These are phyloP conservation scores for Psophocarpus tetragonolobus DNA, from an alignment of 306 rosid species.

Conservation along the genomic window DNA sequence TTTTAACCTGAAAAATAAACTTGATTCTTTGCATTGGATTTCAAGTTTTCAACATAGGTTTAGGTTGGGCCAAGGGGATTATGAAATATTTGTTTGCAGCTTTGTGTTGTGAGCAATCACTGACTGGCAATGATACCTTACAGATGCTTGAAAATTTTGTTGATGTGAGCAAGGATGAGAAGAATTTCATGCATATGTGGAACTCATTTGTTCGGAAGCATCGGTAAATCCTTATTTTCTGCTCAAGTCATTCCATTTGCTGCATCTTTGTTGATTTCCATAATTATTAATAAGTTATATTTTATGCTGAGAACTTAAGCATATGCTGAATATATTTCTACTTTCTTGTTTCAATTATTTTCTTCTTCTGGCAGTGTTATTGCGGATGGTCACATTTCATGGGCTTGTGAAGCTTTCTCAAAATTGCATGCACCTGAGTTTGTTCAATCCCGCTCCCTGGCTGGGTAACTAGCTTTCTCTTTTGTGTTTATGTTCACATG, in stretches of 20 bases:
- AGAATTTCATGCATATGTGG: slow-evolving; percentile 91
- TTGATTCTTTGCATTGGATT: background rate
- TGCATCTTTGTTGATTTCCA: background rate
- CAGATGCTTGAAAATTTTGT: slow-evolving; percentile 94
- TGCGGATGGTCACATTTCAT: slow-evolving; percentile 86
- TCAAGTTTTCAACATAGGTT: background rate
- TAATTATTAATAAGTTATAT: background rate
- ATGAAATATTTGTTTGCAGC: background rate
- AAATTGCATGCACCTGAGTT: slow-evolving; percentile 68
- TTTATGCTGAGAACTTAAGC: background rate
- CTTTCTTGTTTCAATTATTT: slow-evolving; percentile 20
- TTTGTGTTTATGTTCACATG: background rate
- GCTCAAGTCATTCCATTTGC: background rate
- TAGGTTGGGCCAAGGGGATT: background rate
- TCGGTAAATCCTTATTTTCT: slow-evolving; percentile 49
- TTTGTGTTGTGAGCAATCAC: slow-evolving; percentile 18
- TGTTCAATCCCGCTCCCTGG: slow-evolving; percentile 41
- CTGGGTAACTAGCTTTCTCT: slow-evolving; percentile 53
- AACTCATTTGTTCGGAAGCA: slow-evolving; percentile 89
- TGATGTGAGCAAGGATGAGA: slow-evolving; percentile 82
- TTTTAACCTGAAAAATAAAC: background rate
- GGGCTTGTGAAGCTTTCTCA: slow-evolving; percentile 88
- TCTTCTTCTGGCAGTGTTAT: slow-evolving; percentile 42
- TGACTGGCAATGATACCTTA: slow-evolving; percentile 17
- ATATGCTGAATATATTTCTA: background rate